Base-by-base conservation (phyloP, 306 rosid species). In the Luffa aegyptiaca region DNA sequence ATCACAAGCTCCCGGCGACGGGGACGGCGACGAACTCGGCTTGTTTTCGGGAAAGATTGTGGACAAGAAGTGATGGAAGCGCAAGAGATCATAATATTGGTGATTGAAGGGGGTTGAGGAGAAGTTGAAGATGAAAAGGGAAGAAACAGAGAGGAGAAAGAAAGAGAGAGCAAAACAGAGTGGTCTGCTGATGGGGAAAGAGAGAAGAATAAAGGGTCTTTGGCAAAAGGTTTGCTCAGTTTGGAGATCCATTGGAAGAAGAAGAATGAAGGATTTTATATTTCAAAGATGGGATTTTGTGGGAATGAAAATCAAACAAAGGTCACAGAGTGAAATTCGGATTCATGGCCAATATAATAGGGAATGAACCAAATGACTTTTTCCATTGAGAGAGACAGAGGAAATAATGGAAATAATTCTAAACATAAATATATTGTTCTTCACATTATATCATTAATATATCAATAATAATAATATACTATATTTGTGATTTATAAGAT, bases 221-320 rank as follows among this genome's bases (percentile, higher is more conserved):
- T 69, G 73, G 75, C 64, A 8, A 48, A 52, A 3, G 78, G 59
- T 53, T 48, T 62, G 45, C n/a, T 77, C 61, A 18, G 17, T 58
- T 85, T 88, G 83, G 80, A 79, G 90, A 86, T 89, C 97, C 98
- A 82, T 81, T 31, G 59, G 86, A 84, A 62, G 68, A 66, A 85
- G 85, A 55, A 44, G 68, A 78, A 16, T 14, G 20, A 62, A 41
- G 46, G 48, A 33, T 31, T 52, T 78, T 78, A 58, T 78, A 58
- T 46, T 62, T 61, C 46, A 64, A 64, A 64, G 21, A 12, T 3
- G 3, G 11, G 37, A 55, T 61, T 11, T 61, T 33, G 68, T 61
- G 70, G 39, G 44, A 13, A 63, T 63, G 20, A 8, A 71, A 71
- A 45, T 26, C 18, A 3, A 45, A 70, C 14, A 20, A 35, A 18